Conservation (phyloP, 2,329 filamentous ascomycete species). For the Microcera coccophila region DNA sequence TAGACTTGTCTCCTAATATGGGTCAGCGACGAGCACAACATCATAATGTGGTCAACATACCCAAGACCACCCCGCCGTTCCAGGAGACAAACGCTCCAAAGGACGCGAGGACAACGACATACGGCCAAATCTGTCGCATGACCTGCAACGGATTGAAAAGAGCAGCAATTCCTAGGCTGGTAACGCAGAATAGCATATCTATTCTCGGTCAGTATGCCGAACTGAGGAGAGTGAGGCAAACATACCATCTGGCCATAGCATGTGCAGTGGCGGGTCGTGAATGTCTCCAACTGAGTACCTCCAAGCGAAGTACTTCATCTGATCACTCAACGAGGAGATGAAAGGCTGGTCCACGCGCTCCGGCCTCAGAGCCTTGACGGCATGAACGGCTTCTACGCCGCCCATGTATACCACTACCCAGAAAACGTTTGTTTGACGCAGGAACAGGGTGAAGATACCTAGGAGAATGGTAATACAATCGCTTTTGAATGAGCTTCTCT, state of each 20-base stretch:
- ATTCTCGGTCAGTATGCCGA: conserved; percentile 10
- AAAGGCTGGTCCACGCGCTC: conserved; percentile 27
- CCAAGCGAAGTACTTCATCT: conserved; percentile 37
- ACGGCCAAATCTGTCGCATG: conserved; percentile 51
- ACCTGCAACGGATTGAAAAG: conserved; percentile 46
- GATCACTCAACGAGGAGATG: conserved; percentile 31
- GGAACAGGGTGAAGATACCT: conserved; percentile 65
- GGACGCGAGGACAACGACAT: conserved; percentile 57
- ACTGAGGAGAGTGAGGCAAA: not conserved
- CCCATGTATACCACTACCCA: conserved; percentile 83
- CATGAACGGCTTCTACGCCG: conserved; percentile 53
- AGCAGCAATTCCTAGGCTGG: conserved; percentile 62
- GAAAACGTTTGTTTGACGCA: conserved; percentile 95
- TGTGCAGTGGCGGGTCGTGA: conserved; percentile 50
- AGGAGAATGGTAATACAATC: conserved; percentile 47
- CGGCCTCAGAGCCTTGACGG: conserved; percentile 43
- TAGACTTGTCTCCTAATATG: conserved; percentile 77
- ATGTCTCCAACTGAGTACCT: conserved; percentile 50
- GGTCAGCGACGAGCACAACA: conserved; percentile 21
- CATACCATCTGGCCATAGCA: conserved; percentile 49
- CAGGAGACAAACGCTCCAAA: conserved; percentile 76
- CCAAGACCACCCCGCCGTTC: conserved; percentile 91
- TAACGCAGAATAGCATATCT: conserved; percentile 54
- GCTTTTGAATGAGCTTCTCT: conserved; percentile 32
- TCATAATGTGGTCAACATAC: conserved; percentile 39